Conservation (phyloP, 257 asterid species). For the Jacaranda mimosifolia region DNA sequence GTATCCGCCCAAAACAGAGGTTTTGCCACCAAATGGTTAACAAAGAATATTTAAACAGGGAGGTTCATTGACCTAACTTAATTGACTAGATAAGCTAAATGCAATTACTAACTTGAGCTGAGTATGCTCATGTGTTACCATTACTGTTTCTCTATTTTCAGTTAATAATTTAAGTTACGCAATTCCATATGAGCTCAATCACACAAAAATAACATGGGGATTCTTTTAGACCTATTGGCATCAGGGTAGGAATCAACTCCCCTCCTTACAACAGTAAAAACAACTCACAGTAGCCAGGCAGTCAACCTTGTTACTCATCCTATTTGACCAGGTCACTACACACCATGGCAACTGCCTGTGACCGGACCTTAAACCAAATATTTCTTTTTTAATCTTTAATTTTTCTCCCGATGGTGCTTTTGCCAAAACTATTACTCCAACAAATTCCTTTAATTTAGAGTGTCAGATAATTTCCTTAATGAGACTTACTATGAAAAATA, state of each 20-base stretch:
- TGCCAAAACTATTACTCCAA: too few species aligned
- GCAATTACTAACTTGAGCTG: constrained; percentile 3
- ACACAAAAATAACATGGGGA: neutral
- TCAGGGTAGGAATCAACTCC: neutral
- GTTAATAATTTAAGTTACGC: neutral
- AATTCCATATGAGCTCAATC: neutral
- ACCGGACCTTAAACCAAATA: too few species aligned
- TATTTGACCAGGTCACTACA: neutral
- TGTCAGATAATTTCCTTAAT: too few species aligned
- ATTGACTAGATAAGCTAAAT: constrained; percentile 28
- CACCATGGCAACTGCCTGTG: too few species aligned
- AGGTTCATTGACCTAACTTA: constrained; percentile 18
- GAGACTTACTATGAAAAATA: too few species aligned
- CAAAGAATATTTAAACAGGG: constrained; percentile 6
- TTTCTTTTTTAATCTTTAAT: too few species aligned
- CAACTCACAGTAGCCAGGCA: constrained; percentile 8
- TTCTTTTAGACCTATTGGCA: neutral
- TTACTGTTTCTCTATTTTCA: neutral
- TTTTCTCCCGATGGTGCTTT: too few species aligned
- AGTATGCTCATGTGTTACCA: neutral
- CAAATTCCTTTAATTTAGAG: too few species aligned
- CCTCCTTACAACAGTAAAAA: neutral
- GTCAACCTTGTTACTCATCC: neutral
- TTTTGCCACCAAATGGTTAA: neutral
- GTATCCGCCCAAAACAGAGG: neutral